Evolutionary conservation across 2,329 filamentous ascomycete genomes (phyloP).

Genomic region (Cladophialophora exuberans): DNA sequence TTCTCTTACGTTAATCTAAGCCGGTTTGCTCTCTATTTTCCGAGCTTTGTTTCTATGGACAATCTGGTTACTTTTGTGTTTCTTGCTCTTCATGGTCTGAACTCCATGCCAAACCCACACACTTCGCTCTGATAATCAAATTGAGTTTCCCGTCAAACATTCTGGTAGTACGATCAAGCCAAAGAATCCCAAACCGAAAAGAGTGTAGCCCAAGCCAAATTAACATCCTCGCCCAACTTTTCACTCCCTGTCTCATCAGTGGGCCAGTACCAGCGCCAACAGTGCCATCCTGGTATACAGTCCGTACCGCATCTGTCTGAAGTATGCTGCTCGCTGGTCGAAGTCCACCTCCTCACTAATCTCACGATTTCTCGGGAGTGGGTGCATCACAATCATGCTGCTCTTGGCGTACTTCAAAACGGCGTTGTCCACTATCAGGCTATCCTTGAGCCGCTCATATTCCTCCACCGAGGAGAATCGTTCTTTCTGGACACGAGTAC

Average conservation of each 20-base stretch:
- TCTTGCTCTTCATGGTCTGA: neutral
- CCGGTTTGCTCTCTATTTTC: neutral
- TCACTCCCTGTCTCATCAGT: neutral
- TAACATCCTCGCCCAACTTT: neutral
- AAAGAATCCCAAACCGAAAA: neutral
- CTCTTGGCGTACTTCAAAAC: conserved; percentile 89
- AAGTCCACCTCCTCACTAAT: conserved; percentile 96
- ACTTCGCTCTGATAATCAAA: neutral
- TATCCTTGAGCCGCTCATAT: conserved; percentile 86
- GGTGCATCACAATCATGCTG: conserved; percentile 94
- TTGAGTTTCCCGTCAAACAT: neutral
- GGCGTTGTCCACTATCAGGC: conserved; percentile 86
- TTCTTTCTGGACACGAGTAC: conserved; percentile 95
- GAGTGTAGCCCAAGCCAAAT: neutral
- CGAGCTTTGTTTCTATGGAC: neutral
- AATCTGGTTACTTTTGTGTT: neutral
- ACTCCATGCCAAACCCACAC: neutral
- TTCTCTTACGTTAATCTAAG: neutral
- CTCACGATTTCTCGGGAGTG: conserved; percentile 89
- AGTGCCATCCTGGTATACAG: conserved; percentile 98
- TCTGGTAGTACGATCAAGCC: neutral
- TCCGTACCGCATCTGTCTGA: conserved; percentile 97
- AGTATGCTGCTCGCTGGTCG: conserved; percentile 95
- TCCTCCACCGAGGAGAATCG: conserved; percentile 79
- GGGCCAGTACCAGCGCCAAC: conserved; percentile 85